Conservation (phyloP, 2,329 filamentous ascomycete species). For the Fusarium brevicatenulatum region DNA sequence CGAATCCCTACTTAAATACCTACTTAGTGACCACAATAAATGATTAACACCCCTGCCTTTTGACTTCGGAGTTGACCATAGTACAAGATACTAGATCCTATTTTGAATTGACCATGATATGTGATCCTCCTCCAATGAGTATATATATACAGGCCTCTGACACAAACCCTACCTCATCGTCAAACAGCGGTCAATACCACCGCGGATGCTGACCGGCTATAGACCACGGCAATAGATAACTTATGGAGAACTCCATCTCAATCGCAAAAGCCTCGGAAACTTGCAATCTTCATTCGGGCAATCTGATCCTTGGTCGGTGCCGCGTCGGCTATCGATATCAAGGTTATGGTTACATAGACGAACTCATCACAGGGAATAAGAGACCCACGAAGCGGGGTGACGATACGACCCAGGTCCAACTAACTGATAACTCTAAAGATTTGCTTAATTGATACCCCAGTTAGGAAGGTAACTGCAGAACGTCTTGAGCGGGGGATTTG, state of each 20-base stretch:
- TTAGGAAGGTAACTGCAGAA: constrained; percentile 16
- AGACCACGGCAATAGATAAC: background rate
- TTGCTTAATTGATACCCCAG: constrained; percentile 14
- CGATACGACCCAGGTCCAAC: background rate
- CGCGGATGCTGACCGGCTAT: background rate
- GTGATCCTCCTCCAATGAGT: background rate
- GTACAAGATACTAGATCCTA: fast-evolving
- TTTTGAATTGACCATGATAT: background rate
- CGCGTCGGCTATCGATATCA: background rate
- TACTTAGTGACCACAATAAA: background rate
- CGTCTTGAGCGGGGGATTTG: background rate
- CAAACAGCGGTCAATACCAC: background rate
- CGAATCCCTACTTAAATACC: background rate
- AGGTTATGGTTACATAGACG: background rate
- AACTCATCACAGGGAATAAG: background rate
- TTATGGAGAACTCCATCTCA: background rate
- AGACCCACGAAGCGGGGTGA: constrained; percentile 14
- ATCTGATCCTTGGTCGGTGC: background rate
- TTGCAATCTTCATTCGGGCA: background rate
- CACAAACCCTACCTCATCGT: no score
- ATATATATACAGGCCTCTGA: background rate
- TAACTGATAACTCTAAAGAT: constrained; percentile 19
- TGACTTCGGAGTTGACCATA: fast-evolving
- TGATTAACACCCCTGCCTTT: fast-evolving
- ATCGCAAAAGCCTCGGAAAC: background rate